A percentile compares a stretch with the other conserved stretches of the same genome.
These are phyloP conservation scores for Wallacemonas collosoma DNA, from an alignment of 208 protist species.

Conservation along the genomic window DNA sequence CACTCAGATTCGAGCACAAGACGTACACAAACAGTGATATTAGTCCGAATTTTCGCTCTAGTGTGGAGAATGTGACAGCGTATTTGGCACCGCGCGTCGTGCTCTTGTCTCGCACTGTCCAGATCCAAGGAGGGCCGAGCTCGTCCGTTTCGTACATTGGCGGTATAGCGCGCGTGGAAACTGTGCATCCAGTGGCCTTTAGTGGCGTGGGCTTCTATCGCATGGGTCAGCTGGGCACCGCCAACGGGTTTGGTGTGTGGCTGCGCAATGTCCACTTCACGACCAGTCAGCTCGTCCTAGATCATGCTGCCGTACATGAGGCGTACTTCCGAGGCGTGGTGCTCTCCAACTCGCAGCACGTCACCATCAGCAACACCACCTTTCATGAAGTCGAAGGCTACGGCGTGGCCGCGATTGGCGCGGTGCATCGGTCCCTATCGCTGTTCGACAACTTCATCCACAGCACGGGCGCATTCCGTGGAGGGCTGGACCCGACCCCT, in stretches of 20 bases:
- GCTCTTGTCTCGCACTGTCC: conserved; percentile 55
- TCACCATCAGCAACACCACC: conserved; percentile 21
- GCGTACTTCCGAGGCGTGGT: conserved; percentile 43
- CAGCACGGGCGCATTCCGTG: conserved; percentile 18
- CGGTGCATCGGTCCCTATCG: conserved; percentile 20
- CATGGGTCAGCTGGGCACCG: conserved; percentile 41
- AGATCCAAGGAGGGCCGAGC: conserved; percentile 47
- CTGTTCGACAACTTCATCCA: conserved; percentile 24
- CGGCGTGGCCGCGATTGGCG: conserved; percentile 34
- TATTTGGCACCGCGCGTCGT: conserved; percentile 35
- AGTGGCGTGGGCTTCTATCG: conserved; percentile 37
- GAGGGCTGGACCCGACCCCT: conserved; percentile 31
- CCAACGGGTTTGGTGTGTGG: conserved; percentile 32
- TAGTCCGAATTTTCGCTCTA: not conserved
- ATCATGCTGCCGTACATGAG: conserved; percentile 31
- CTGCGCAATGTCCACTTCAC: conserved; percentile 22
- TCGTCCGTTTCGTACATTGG: conserved; percentile 31
- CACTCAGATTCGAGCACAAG: conserved; percentile 38
- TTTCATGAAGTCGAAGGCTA: conserved; percentile 31
- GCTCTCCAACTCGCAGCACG: conserved; percentile 31
- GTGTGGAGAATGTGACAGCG: not conserved
- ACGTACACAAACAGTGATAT: conserved; percentile 16
- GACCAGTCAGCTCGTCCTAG: conserved; percentile 20
- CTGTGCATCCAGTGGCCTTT: not conserved
- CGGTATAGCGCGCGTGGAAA: conserved; percentile 17